Evolutionary conservation across 2,329 filamentous ascomycete species (phyloP).

Genomic region (Trichophyton schoenleinii): DNA sequence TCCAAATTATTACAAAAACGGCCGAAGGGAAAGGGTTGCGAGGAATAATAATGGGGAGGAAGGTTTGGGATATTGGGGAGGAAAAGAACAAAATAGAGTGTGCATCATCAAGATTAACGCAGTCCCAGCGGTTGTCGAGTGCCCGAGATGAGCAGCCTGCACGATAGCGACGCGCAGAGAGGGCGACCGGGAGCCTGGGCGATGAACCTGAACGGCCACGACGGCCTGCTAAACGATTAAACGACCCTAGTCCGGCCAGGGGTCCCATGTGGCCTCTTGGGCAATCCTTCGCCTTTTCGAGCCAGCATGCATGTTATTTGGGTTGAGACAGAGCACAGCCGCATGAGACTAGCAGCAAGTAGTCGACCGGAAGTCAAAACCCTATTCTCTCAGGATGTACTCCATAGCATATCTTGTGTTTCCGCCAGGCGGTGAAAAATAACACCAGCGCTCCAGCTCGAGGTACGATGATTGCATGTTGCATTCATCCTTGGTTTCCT

Average conservation of each 20-base stretch:
- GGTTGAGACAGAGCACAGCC: constrained; percentile 4
- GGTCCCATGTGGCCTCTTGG: constrained; percentile 3
- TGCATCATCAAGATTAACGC: neutral
- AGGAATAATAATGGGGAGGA: neutral
- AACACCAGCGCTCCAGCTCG: neutral
- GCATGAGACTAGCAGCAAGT: neutral
- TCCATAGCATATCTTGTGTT: neutral
- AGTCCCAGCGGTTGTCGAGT: neutral
- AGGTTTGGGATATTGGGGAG: neutral
- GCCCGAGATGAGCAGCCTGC: neutral
- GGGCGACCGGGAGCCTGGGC: neutral
- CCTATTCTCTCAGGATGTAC: neutral
- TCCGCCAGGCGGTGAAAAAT: neutral
- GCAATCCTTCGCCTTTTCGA: neutral
- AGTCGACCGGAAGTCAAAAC: neutral
- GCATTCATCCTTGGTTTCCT: neutral
- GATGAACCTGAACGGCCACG: neutral
- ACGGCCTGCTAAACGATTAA: neutral
- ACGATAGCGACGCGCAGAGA: neutral
- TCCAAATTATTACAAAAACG: constrained; percentile 3
- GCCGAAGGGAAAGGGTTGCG: neutral
- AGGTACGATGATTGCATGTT: neutral
- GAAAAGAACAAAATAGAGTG: neutral
- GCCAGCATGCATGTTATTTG: neutral
- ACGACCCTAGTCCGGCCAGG: neutral